phyloP scores from a whole-genome alignment of 176 grass and related monocot genomes.

The Eragrostis curvula region DNA sequence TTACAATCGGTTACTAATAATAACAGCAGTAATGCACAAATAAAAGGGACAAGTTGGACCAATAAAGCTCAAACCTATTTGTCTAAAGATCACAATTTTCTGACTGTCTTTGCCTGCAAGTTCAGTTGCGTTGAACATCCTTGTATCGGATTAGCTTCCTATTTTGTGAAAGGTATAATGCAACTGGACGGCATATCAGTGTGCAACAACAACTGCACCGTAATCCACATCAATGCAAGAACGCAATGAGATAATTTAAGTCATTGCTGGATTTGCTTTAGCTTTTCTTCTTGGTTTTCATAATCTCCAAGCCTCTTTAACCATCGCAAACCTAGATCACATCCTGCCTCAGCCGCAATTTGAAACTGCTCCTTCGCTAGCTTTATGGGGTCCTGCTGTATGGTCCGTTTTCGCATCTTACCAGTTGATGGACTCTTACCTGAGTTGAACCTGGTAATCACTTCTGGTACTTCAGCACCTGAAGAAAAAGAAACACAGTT shows the following conservation, averaged over 20 bases:
- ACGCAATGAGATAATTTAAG: background rate
- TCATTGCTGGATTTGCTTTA: conserved; percentile 50
- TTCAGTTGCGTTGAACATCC: background rate
- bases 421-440: conserved; percentile 63
- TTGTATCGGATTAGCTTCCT: background rate
- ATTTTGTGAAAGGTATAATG: background rate
- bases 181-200: background rate
- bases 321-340: conserved; percentile 79
- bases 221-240: background rate
- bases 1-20: background rate
- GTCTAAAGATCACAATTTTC: conserved; percentile 21
- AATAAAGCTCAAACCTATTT: conserved; percentile 8
- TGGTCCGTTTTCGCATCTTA: conserved; percentile 52
- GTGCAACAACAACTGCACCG: background rate
- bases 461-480: conserved; percentile 85
- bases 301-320: conserved; percentile 75
- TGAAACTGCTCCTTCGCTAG: conserved; percentile 83
- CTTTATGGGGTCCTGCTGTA: conserved; percentile 56
- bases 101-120: background rate
- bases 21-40: background rate
- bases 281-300: conserved; percentile 50
- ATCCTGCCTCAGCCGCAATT: conserved; percentile 73
- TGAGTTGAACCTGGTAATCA: conserved; percentile 79
- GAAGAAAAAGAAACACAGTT: background rate
- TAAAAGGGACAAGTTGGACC: background rate